These are phyloP conservation scores for Phoenix dactylifera DNA, from an alignment of 176 grass and related monocot genomes.

Conservation along the genomic window DNA sequence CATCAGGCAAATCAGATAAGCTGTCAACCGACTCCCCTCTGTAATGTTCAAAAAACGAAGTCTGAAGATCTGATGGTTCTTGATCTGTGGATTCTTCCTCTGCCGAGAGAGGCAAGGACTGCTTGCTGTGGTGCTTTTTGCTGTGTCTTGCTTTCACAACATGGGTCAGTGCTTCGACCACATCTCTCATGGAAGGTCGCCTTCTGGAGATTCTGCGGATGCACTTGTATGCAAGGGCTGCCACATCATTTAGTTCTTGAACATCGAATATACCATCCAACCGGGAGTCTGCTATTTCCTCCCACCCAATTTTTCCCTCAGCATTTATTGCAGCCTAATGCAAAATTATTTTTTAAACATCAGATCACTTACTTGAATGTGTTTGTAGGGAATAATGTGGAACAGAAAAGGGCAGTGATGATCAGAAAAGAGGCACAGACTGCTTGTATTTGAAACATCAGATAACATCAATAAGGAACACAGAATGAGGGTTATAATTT, in stretches of 20 bases:
- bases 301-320: slow-evolving; percentile 68
- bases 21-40: slow-evolving; percentile 71
- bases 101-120: background rate
- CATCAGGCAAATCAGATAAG: slow-evolving; percentile 52
- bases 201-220: slow-evolving; percentile 51
- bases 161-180: slow-evolving; percentile 52
- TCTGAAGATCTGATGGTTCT: slow-evolving; percentile 49
- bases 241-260: slow-evolving; percentile 71
- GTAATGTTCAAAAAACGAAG: slow-evolving; percentile 40
- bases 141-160: slow-evolving; percentile 34
- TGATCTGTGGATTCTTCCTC: slow-evolving; percentile 43
- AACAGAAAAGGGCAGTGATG: too few relatives aligned
- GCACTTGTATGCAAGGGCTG: slow-evolving; percentile 66
- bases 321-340: slow-evolving; percentile 73
- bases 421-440: too few relatives aligned
- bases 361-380: too few relatives aligned
- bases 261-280: slow-evolving; percentile 57
- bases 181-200: slow-evolving; percentile 65
- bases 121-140: slow-evolving; percentile 33
- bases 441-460: too few relatives aligned
- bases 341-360: background rate
- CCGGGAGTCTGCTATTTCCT: slow-evolving; percentile 69
- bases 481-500: too few relatives aligned
- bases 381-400: too few relatives aligned
- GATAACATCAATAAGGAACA: too few relatives aligned